phyloP scores from a whole-genome alignment of 106 monocot species.

The Allium fistulosum region DNA sequence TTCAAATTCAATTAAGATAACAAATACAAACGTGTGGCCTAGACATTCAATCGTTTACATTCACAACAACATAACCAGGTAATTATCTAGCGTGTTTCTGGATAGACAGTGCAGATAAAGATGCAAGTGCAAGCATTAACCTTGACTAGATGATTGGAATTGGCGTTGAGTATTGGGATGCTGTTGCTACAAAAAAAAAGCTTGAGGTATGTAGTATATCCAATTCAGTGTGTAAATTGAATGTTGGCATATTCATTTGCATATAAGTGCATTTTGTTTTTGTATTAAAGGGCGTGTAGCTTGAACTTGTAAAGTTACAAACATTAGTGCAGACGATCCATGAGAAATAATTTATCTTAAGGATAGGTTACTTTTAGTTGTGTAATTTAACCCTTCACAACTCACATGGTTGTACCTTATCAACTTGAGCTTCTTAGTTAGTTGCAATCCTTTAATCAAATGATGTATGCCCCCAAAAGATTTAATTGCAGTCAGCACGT shows the following conservation, averaged over 20 bases:
- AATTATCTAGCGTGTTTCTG: slow-evolving; percentile 84
- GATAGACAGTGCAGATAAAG: slow-evolving; percentile 38
- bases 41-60: slow-evolving; percentile 78
- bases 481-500: too few relatives aligned
- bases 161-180: slow-evolving; percentile 82
- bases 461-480: too few relatives aligned
- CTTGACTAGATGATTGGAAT: slow-evolving; percentile 81
- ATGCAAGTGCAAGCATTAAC: slow-evolving; percentile 42
- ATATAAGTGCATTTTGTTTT: too few relatives aligned
- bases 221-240: too few relatives aligned
- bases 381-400: slow-evolving; percentile 13
- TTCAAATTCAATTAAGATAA: too few relatives aligned
- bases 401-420: too few relatives aligned
- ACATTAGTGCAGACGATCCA: slow-evolving; percentile 64
- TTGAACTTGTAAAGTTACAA: slow-evolving; percentile 75
- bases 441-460: too few relatives aligned
- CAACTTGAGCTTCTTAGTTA: too few relatives aligned
- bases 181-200: slow-evolving; percentile 84
- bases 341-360: slow-evolving; percentile 76
- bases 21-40: too few relatives aligned
- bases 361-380: slow-evolving; percentile 26
- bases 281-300: slow-evolving; percentile 59
- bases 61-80: slow-evolving; percentile 83
- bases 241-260: too few relatives aligned
- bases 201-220: slow-evolving; percentile 41